phyloP scores from a whole-genome alignment of 192 early-diverging fungal genomes.

The Backusella macrospora region DNA sequence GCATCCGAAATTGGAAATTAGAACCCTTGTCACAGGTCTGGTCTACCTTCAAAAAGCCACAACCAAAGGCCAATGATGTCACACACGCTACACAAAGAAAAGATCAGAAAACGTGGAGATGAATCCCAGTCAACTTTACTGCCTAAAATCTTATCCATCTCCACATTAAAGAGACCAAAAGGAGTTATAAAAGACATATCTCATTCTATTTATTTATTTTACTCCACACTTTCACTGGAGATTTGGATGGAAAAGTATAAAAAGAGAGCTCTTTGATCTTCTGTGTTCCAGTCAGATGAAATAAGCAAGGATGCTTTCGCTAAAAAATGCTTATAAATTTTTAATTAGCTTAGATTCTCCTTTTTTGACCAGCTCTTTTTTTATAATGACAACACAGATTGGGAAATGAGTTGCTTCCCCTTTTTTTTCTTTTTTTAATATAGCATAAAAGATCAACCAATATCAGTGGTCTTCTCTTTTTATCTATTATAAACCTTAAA shows the following conservation, averaged over 20 bases:
- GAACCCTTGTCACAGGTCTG: neutral
- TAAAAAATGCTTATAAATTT: slow-evolving; percentile 6
- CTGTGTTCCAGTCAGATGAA: neutral
- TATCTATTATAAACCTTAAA: neutral
- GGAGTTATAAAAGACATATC: neutral
- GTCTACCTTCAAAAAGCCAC: neutral
- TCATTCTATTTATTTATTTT: neutral
- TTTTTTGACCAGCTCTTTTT: neutral
- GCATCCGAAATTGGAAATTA: neutral
- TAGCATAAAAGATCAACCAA: neutral
- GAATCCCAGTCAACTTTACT: neutral
- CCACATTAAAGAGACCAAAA: neutral
- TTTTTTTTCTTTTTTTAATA: neutral
- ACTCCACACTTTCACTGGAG: neutral
- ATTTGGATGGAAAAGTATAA: neutral
- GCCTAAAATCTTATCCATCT: slow-evolving; percentile 11
- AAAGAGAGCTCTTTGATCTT: neutral
- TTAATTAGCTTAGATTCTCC: neutral
- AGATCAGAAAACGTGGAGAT: neutral
- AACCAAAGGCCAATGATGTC: neutral
- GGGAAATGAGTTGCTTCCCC: neutral
- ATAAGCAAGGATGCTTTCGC: neutral
- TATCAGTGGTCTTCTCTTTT: neutral
- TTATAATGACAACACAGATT: neutral
- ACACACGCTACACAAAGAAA: neutral